Conservation (phyloP, 148 eudicot genomes). For the Rhododendron mucronatum region DNA sequence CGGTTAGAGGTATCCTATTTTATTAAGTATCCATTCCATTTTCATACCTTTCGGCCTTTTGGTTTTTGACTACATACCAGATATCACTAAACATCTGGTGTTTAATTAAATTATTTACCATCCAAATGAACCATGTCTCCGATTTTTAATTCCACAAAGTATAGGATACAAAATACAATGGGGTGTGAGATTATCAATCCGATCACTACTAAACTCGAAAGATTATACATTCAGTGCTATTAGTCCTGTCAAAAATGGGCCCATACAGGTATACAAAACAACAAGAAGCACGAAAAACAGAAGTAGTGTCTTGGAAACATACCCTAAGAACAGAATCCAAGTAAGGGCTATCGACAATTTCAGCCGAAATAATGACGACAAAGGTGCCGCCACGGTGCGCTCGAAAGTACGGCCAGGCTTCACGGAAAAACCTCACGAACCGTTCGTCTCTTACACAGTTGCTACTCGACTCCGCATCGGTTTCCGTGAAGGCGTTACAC, state of each 20-base stretch:
- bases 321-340: slow-evolving; percentile 69
- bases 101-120: not conserved
- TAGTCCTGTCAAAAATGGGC: not conserved
- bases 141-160: not conserved
- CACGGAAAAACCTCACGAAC: slow-evolving; percentile 70
- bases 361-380: slow-evolving; percentile 70
- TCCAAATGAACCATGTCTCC: not conserved
- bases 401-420: slow-evolving; percentile 84
- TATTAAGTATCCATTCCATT: not conserved
- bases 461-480: slow-evolving; percentile 35
- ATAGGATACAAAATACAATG: not conserved
- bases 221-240: not conserved
- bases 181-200: not conserved
- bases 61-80: not conserved
- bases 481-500: slow-evolving; percentile 32
- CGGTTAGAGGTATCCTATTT: not conserved
- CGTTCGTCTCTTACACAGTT: slow-evolving; percentile 37
- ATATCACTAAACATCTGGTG: not conserved
- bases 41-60: not conserved
- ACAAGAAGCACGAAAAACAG: not conserved
- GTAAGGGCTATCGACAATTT: slow-evolving; percentile 56
- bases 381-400: slow-evolving; percentile 84
- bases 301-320: slow-evolving; percentile 12
- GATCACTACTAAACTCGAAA: not conserved
- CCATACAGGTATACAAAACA: not conserved